These are phyloP conservation scores for Iris macrosiphon DNA, from an alignment of 106 monocot genomes.

Conservation along the genomic window DNA sequence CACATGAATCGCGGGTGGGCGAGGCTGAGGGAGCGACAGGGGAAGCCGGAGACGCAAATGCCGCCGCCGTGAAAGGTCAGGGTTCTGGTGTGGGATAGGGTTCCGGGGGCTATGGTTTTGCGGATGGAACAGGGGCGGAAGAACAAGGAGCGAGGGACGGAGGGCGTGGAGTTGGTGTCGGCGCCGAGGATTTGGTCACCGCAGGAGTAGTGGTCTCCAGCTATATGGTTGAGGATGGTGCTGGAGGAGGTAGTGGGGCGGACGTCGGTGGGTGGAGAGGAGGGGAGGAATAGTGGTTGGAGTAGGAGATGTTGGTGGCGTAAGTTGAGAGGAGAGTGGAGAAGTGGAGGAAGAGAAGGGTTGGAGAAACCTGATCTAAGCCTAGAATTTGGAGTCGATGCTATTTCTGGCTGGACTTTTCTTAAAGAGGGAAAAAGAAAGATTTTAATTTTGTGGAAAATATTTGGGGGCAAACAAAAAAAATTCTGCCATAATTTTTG, in stretches of 20 bases:
- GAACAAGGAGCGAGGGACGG: constrained; percentile 16
- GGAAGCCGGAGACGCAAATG: neutral
- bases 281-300: constrained; percentile 37
- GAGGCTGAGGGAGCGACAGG: constrained; percentile 8
- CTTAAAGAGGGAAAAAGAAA: no score
- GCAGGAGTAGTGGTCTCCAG: constrained; percentile 27
- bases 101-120: constrained; percentile 9
- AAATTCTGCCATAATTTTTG: no score
- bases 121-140: constrained; percentile 14
- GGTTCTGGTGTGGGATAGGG: constrained; percentile 19
- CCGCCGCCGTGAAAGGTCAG: constrained; percentile 20
- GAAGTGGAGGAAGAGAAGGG: constrained; percentile 6
- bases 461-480: no score
- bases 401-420: neutral
- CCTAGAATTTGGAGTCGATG: neutral
- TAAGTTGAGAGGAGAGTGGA: constrained; percentile 7
- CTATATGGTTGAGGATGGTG: constrained; percentile 6
- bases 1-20: constrained; percentile 26
- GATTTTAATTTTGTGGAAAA: no score
- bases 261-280: constrained; percentile 3
- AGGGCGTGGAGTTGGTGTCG: neutral
- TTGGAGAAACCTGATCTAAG: neutral
- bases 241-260: neutral
- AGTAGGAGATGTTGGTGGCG: constrained; percentile 21
- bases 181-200: constrained; percentile 25